Evolutionary conservation across 2,329 filamentous ascomycete genomes (phyloP), one percentile per base, ranked within the genome.

Genomic region (Colletotrichum godetiae): DNA sequence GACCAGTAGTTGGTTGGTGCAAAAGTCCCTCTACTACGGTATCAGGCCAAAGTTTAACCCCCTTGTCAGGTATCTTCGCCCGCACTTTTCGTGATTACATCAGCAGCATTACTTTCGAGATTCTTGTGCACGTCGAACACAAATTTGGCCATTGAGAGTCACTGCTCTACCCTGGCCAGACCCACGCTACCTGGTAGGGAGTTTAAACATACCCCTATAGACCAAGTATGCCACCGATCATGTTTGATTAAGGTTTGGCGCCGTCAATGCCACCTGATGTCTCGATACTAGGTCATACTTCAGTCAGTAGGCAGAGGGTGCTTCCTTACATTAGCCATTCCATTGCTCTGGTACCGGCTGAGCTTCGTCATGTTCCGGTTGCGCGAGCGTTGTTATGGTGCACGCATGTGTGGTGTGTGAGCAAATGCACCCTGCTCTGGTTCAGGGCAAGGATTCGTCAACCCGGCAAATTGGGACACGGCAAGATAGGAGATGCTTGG

Each of bases 161-260:
- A n/a, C n/a, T n/a, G n/a, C n/a, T n/a, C n/a, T n/a, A n/a, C n/a
- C n/a, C n/a, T n/a, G n/a, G n/a, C n/a, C n/a, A n/a, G n/a, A n/a
- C n/a, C n/a, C n/a, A n/a, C n/a, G n/a, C n/a, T n/a, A n/a, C n/a
- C n/a, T n/a, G n/a, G n/a, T n/a, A n/a, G n/a, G n/a, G n/a, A n/a
- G n/a, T n/a, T n/a, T n/a, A n/a, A n/a, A n/a, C n/a, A n/a, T n/a
- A n/a, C n/a, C n/a, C n/a, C n/a, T n/a, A n/a, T n/a, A n/a, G n/a
- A n/a, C n/a, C n/a, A n/a, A n/a, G n/a, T n/a, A 27, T 35, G n/a
- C 19, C 56, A 57, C 60, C 29, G 67, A 35, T 56, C 56, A 70
- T 65, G 70, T 70, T 73, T 33, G 70, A 70, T 70, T 73, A 70
- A 73, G 62, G 70, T 73, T 73, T 70, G 70, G 60, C 67, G 67